Conservation (phyloP, 345 rosid species). For the Atalantia buxifolia region DNA sequence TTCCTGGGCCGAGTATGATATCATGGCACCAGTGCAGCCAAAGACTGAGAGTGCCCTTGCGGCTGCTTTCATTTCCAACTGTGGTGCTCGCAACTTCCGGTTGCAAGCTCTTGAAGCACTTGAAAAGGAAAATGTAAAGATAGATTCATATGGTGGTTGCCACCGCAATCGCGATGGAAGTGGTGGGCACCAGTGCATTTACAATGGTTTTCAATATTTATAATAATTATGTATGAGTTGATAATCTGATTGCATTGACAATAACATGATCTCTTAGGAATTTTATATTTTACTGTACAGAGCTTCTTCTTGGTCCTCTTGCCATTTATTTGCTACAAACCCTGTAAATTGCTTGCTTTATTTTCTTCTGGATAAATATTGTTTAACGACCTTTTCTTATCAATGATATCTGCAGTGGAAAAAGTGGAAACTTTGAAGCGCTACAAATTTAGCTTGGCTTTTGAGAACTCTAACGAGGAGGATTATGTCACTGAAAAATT, state of each 20-base stretch:
- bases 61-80: constrained; percentile 96
- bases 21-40: constrained; percentile 85
- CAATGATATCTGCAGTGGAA: constrained; percentile 53
- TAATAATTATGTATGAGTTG: background rate
- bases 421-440: constrained; percentile 82
- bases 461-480: constrained; percentile 97
- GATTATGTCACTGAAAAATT: constrained; percentile 95
- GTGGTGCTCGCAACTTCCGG: constrained; percentile 87
- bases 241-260: background rate
- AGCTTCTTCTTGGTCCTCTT: background rate
- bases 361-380: background rate
- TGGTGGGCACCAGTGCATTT: constrained; percentile 36
- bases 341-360: background rate
- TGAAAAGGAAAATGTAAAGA: constrained; percentile 50
- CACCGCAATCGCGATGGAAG: constrained; percentile 77
- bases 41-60: constrained; percentile 84
- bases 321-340: background rate
- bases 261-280: background rate
- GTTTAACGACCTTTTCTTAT: background rate
- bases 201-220: background rate
- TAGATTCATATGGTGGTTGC: constrained; percentile 93
- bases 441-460: constrained; percentile 92
- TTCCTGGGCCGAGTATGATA: constrained; percentile 97
- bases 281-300: background rate
- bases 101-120: constrained; percentile 79